Evolutionary conservation across 148 eudicot genomes (phyloP), one percentile per base, ranked within the genome.

Genomic region (Rhododendron henanense): DNA sequence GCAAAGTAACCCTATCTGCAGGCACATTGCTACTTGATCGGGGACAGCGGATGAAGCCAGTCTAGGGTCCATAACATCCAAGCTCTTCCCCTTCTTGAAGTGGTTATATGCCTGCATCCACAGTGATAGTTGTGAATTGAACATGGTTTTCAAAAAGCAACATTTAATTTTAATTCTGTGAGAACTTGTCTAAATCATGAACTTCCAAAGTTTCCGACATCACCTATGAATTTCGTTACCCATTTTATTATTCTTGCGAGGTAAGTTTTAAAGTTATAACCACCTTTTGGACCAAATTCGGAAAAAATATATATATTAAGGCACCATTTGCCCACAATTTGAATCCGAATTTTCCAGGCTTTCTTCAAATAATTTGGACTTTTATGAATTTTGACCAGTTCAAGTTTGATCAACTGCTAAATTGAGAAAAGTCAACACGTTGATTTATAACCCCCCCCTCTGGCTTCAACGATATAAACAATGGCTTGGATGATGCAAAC

Each of bases 1-100:
- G 90, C 99, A 96, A 15, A 96, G 85, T 63, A 96, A 84, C n/a
- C 94, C 98, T 10, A 95, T 90, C 47, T 94, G 94, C 81, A 92
- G 82, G 39, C 93, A 93, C 51, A 91, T 47, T 77, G 90, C 84
- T 65, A 96, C 93, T 87, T 96, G 95, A 45, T 95, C 97, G 2
- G 84, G 92, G 41, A 74, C 84, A 8, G 88, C 98, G 15, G 97
- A 90, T n/a, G 89, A 33, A 53, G 87, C 94, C 87, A 95, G 77
- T 79, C 85, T 44, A 31, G 92, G 89, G 87, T 96, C 99, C 88
- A 95, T 86, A 31, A 95, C 85, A 44, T 95, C 99, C 81, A 92
- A 48, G 88, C 92, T 90, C 87, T 85, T 92, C 4, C 92, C 88
- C 69, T 87, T 92, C 88, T 88, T 93, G 92, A 89, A 93, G 80